Conservation (phyloP, 2,329 filamentous ascomycete species). For the Colletotrichum plurivorum region DNA sequence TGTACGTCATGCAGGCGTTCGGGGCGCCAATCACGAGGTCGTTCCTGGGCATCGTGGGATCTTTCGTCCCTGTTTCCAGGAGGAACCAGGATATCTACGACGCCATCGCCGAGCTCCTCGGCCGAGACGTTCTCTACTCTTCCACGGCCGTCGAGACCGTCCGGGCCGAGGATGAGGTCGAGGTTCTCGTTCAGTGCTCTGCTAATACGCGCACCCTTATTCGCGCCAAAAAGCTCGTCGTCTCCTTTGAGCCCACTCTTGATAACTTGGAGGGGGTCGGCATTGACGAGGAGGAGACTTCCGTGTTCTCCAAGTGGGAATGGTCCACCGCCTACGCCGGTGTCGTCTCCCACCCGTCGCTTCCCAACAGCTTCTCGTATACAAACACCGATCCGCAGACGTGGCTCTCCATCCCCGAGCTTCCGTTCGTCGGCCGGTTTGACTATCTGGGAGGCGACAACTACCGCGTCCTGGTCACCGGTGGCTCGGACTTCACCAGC, state of each 20-base stretch:
- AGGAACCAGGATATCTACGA: slow-evolving; percentile 58
- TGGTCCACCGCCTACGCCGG: slow-evolving; percentile 51
- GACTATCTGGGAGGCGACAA: slow-evolving; percentile 46
- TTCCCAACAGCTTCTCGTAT: slow-evolving; percentile 46
- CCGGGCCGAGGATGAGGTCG: slow-evolving; percentile 48
- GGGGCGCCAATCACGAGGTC: slow-evolving; percentile 52
- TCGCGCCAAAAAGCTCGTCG: slow-evolving; percentile 51
- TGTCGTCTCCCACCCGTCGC: slow-evolving; percentile 49
- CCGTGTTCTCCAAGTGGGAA: slow-evolving; percentile 50
- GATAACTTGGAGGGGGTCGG: slow-evolving; percentile 49
- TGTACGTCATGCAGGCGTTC: slow-evolving; percentile 62
- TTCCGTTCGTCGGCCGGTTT: slow-evolving; percentile 48
- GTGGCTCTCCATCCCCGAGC: slow-evolving; percentile 45
- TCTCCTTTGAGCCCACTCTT: slow-evolving; percentile 52
- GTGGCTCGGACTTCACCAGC: slow-evolving; percentile 40
- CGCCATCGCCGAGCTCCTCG: slow-evolving; percentile 51
- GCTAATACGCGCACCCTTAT: slow-evolving; percentile 43
- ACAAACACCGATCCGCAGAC: slow-evolving; percentile 48
- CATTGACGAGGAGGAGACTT: slow-evolving; percentile 48
- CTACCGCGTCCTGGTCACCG: slow-evolving; percentile 47
- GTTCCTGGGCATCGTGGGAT: slow-evolving; percentile 47
- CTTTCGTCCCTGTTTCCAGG: slow-evolving; percentile 51
- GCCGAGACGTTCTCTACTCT: slow-evolving; percentile 53
- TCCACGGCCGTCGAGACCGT: slow-evolving; percentile 50
- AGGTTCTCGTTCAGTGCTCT: slow-evolving; percentile 47